Percentiles rank a stretch among this genome's conserved stretches.
These are phyloP conservation scores for Baeospora myosura DNA, from an alignment of 1,284 basidiomycete genomes.

Conservation along the genomic window DNA sequence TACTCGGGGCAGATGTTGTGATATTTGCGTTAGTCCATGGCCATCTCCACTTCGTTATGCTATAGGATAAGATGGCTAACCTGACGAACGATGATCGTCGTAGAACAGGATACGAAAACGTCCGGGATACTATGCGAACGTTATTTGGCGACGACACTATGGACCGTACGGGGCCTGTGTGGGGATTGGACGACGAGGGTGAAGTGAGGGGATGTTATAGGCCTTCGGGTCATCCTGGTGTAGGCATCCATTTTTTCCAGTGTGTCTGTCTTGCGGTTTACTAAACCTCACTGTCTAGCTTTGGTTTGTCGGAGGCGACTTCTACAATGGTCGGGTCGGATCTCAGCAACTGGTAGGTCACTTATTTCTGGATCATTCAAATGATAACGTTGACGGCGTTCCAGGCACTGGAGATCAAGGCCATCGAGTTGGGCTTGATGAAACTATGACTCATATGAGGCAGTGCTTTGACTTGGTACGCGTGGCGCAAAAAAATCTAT, in stretches of 20 bases:
- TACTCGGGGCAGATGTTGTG: conserved; percentile 24
- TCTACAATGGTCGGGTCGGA: conserved; percentile 22
- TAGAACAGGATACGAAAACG: conserved; percentile 21
- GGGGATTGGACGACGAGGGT: conserved; percentile 20
- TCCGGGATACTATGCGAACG: conserved; percentile 10
- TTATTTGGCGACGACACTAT: conserved; percentile 21
- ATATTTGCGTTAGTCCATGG: conserved; percentile 25
- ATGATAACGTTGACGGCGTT: background rate
- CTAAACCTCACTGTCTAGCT: conserved; percentile 17
- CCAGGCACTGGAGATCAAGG: conserved; percentile 26
- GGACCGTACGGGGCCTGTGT: conserved; percentile 14
- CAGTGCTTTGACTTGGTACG: background rate
- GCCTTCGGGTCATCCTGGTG: conserved; percentile 28
- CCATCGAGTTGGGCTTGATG: conserved; percentile 23
- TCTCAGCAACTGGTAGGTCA: conserved; percentile 27
- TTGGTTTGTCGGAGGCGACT: conserved; percentile 30
- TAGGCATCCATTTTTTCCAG: conserved; percentile 9
- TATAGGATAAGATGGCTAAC: background rate
- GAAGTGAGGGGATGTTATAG: conserved; percentile 18
- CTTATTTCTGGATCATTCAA: background rate
- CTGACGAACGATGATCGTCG: too few relatives aligned
- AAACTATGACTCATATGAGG: background rate
- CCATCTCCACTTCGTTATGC: background rate
- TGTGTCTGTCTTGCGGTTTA: background rate
- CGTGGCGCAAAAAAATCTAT: background rate